These are phyloP conservation scores for Sisymbrium altissimum DNA, from an alignment of 345 rosid genomes.

Conservation along the genomic window DNA sequence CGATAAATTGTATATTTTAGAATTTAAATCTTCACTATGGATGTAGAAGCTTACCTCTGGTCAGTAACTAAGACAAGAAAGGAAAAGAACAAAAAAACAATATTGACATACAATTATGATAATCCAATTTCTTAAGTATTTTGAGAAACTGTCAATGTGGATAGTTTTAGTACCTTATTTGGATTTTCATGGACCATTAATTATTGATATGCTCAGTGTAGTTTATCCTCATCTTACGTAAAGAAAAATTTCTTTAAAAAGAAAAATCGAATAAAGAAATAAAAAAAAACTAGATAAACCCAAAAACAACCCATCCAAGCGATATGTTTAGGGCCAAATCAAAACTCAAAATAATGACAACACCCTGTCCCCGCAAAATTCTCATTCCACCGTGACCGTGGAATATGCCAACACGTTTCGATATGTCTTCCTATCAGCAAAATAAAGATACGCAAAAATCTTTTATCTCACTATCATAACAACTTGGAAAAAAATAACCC, in stretches of 20 bases:
- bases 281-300: neutral
- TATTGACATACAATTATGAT: neutral
- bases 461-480: slow-evolving; percentile 3
- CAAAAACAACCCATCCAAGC: neutral
- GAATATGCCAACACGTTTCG: slow-evolving; percentile 21
- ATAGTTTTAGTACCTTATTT: neutral
- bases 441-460: slow-evolving; percentile 28
- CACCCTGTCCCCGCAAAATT: neutral
- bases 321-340: neutral
- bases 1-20: too few relatives aligned
- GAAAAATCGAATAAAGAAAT: neutral
- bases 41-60: too few relatives aligned
- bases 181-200: slow-evolving; percentile 6
- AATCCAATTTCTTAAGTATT: neutral
- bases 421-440: slow-evolving; percentile 3
- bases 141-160: neutral
- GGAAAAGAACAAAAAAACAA: too few relatives aligned
- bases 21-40: too few relatives aligned
- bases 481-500: neutral
- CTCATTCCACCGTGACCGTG: slow-evolving; percentile 11
- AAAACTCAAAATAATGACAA: neutral
- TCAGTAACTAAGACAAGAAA: too few relatives aligned
- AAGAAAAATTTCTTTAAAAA: neutral
- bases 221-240: neutral
- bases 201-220: neutral